Evolutionary conservation across 78 protist genomes (phyloP), one percentile per base, ranked within the genome.

Genomic region (Dictyostelium firmibasis): DNA sequence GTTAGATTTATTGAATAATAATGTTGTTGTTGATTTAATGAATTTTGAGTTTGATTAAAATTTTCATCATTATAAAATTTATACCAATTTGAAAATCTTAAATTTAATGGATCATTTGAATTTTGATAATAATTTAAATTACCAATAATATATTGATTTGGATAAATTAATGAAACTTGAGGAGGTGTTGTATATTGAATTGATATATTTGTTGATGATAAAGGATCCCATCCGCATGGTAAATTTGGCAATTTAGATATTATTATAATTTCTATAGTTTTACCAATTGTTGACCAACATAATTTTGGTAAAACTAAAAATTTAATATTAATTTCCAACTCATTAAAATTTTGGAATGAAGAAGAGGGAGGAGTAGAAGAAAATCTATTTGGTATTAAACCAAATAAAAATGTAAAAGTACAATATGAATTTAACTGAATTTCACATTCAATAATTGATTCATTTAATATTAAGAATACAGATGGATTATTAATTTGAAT

Each of bases 171-270:
- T 5, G 44, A 72, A 16, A 72, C 79, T 72, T 72, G 79, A 33
- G 79, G 79, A 6, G n/a, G 35, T 11, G 35, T 9, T 33, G 10
- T 5, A 72, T 72, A 72, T 16, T 29, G 43, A 11, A 23, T 33
- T 33, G 38, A 27, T 33, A 27, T 6, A 33, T 72, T 33, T 4
- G 43, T 33, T 33, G 23, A 0, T 13, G 18, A 31, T 13, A n/a
- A 70, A 25, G 75, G 33, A 72, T 72, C 44, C 79, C 36, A 27
- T 31, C 43, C 83, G 41, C 83, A 77, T 41, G 83, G 83, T 41
- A 43, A 43, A 23, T 18, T n/a, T 43, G 83, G 83, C 11, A 77
- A 41, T 13, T 4, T 33, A 9, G 79, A 72, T 4, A 5, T 14
- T 31, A 72, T 72, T 16, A 5, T 10, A 16, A 33, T 18, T 18